Base-by-base conservation (phyloP, 2,329 filamentous ascomycete species). In the Cercospora berteroae region DNA sequence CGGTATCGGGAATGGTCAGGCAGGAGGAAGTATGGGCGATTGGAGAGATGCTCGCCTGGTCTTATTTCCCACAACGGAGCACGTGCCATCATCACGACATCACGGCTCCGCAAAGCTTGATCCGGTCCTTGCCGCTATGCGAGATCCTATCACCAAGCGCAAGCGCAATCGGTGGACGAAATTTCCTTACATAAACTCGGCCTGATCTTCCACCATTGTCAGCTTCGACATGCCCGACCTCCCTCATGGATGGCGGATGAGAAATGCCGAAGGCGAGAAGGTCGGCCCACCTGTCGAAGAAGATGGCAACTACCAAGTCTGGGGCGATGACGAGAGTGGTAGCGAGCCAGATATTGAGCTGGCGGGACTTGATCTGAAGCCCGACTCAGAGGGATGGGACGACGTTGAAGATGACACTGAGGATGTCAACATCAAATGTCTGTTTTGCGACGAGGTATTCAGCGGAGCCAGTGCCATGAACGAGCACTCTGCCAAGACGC, bases 301-400 rank as follows among this genome's bases (percentile, higher is more conserved):
- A 61, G 70, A 74, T 33, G 68, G 70, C 44, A 65, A 59, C 29
- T 67, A 65, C 58, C 52, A 64, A 16, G 66, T 71, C 42, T 72
- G 69, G 44, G 72, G 69, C 13, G 67, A 65, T 12, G 70, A 71
- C 13, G 68, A 71, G 60, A 61, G 67, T 61, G 67, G 62, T 31
- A 63, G 69, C 60, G 66, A 68, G 31, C 61, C 63, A n/a, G 66
- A 67, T 16, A 66, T 72, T 16, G 69, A 71, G 18, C 63, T 71
- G 9, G 69, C 71, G 44, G 71, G 70, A 52, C 64, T 75, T 56
- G 71, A 75, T 55, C 67, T 77, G 50, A 69, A 73, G 23, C 75
- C 76, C 18, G 77, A 79, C 52, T 78, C 76, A 29, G 78, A 79
- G 27, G 81, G 80, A 48, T 83, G 81, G 81, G 79, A 83, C 69